Percentiles rank a stretch among this genome's conserved stretches.
Conservation (phyloP, 129 eudicot species). For the Erigeron canadensis region DNA sequence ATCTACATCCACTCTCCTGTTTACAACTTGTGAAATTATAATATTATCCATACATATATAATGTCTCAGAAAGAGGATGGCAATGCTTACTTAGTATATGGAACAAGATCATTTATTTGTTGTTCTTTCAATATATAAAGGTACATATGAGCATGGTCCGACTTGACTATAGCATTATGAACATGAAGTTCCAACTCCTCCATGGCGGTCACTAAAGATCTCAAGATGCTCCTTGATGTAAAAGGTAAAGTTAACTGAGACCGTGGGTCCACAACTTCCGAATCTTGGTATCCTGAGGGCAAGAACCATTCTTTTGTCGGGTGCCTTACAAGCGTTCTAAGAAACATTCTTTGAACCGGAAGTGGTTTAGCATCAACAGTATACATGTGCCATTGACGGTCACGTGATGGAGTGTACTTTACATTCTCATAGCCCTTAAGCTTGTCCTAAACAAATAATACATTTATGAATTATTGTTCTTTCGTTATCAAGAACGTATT, state of each 20-base stretch:
- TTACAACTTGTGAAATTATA: slow-evolving; percentile 11
- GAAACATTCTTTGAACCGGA: slow-evolving; percentile 80
- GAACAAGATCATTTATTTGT: slow-evolving; percentile 74
- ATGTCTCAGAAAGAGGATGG: background rate
- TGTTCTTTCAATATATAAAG: slow-evolving; percentile 79
- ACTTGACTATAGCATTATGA: slow-evolving; percentile 71
- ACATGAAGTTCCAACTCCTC: slow-evolving; percentile 96
- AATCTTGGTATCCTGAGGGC: slow-evolving; percentile 52
- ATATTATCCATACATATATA: background rate
- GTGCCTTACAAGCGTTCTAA: slow-evolving; percentile 91
- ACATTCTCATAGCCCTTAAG: slow-evolving; percentile 74
- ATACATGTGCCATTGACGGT: slow-evolving; percentile 97
- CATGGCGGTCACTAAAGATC: slow-evolving; percentile 87
- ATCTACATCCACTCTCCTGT: slow-evolving; percentile 58
- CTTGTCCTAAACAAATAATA: slow-evolving; percentile 53
- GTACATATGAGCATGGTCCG: slow-evolving; percentile 97
- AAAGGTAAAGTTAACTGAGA: slow-evolving; percentile 57
- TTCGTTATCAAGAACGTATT: background rate
- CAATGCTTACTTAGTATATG: slow-evolving; percentile 57
- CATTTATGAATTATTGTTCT: background rate
- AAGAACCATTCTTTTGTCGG: slow-evolving; percentile 75
- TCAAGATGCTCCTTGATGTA: slow-evolving; percentile 85
- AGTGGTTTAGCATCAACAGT: slow-evolving; percentile 72
- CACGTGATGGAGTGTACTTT: slow-evolving; percentile 91
- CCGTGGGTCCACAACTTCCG: slow-evolving; percentile 46